Evolutionary conservation across 2,329 filamentous ascomycete species (phyloP), one percentile per base, ranked within the genome.

Genomic region (Sporothrix phasma): DNA sequence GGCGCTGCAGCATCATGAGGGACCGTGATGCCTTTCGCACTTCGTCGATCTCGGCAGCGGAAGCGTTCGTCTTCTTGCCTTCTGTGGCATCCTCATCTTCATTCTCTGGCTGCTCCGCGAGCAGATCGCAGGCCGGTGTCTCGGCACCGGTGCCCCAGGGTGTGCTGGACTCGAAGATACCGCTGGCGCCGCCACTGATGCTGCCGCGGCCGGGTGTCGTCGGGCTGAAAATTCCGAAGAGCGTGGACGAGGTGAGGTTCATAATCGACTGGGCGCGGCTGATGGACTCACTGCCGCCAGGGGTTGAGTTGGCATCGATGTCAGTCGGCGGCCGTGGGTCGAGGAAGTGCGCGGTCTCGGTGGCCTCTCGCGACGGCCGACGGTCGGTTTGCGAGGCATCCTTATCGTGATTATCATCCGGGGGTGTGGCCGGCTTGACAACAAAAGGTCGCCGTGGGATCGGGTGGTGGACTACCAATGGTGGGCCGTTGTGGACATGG

Each of bases 171-270:
- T 87, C 85, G 11, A 67, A 67, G 3, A 65, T n/a, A 17, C 59
- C 62, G 10, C 41, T 63, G 22, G 19, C 47, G 29, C 34, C 54
- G 47, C 61, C 62, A 24, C 17, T 59, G 66, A 71, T 67, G 49
- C 76, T 73, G 17, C 71, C 71, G 62, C 73, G 73, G 65, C 22
- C 65, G 59, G 63, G 58, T 0, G 24, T 31, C 0, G 84, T 84
- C 6, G 85, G 86, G 11, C 86, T 87, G 78, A 96, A 99, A 71
- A 99, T 99, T 63, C 94, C 93, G 69, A 88, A 89, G 5, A 99
- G 83, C 0, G 94, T 96, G 2, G 91, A 92, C 10, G 89, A 88
- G 3, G 91, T 96, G 66, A 99, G 81, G 73, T 97, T 96, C 72
- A 92, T 79, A 64, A 91, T 84, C 10, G 91, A 96, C 68, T 88